Evolutionary conservation across 495 filamentous ascomycete species (phyloP).

Genomic region (Glutinoglossum americanum): DNA sequence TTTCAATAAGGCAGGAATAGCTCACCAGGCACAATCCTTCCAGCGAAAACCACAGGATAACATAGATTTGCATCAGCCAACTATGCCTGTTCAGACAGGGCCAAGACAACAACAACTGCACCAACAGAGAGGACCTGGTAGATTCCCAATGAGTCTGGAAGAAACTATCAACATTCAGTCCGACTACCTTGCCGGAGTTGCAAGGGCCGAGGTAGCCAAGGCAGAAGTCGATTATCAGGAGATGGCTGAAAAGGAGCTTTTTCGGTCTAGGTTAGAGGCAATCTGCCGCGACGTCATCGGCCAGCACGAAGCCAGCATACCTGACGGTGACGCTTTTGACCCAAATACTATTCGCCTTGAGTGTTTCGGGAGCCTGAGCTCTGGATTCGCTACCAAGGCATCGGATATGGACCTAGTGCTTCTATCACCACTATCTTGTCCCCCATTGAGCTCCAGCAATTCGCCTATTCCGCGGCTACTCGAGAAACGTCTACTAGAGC

Average conservation of each 20-base stretch:
- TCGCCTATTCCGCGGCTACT: slow-evolving; percentile 40
- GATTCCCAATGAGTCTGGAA: slow-evolving; percentile 3
- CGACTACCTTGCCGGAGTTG: slow-evolving; percentile 16
- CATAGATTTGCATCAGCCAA: neutral
- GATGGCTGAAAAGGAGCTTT: slow-evolving; percentile 36
- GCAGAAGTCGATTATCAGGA: slow-evolving; percentile 22
- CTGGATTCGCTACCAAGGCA: slow-evolving; percentile 48
- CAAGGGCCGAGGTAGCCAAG: slow-evolving; percentile 11
- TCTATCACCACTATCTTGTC: slow-evolving; percentile 30
- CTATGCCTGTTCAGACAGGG: neutral
- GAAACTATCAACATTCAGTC: slow-evolving; percentile 10
- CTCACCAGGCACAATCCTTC: neutral
- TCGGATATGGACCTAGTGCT: slow-evolving; percentile 61
- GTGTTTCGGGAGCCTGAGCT: slow-evolving; percentile 51
- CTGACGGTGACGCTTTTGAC: slow-evolving; percentile 22
- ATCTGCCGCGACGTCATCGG: slow-evolving; percentile 32
- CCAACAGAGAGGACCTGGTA: neutral
- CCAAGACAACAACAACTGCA: neutral
- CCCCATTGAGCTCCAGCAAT: slow-evolving; percentile 19
- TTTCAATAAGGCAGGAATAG: neutral
- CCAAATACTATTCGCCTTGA: slow-evolving; percentile 31
- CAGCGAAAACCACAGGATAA: neutral
- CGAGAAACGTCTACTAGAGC: slow-evolving; percentile 45
- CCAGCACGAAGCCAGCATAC: slow-evolving; percentile 20
- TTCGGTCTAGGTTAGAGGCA: slow-evolving; percentile 32